These are phyloP conservation scores for Jackrogersella multiformis DNA, from an alignment of 495 filamentous ascomycete species.

Conservation along the genomic window DNA sequence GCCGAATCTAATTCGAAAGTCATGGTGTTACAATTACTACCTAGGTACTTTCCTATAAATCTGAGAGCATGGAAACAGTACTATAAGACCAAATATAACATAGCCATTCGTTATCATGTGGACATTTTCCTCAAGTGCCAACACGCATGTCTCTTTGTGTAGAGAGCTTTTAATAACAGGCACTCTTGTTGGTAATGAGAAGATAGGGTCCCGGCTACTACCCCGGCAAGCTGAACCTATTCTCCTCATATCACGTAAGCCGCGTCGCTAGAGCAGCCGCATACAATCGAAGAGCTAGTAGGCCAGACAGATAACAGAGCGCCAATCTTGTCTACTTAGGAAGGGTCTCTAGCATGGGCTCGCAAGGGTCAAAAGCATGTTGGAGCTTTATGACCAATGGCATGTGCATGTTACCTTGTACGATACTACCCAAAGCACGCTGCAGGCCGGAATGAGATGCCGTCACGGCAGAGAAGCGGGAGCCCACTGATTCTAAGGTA, in stretches of 20 bases:
- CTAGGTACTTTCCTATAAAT: too few relatives aligned
- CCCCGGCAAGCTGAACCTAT: neutral
- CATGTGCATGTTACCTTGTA: neutral
- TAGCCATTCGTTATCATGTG: too few relatives aligned
- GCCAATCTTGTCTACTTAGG: constrained; percentile 10
- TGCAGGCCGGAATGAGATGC: constrained; percentile 12
- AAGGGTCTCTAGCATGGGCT: constrained; percentile 1
- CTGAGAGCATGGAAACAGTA: too few relatives aligned
- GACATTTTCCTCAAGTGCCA: too few relatives aligned
- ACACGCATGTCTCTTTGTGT: too few relatives aligned
- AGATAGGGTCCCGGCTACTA: neutral
- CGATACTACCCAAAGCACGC: constrained; percentile 19
- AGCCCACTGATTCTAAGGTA: constrained; percentile 3
- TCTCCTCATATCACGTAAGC: neutral
- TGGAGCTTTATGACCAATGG: constrained; percentile 10
- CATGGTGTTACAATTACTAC: too few relatives aligned
- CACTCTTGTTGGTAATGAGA: too few relatives aligned
- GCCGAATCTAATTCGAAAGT: too few relatives aligned
- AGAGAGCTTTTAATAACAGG: too few relatives aligned
- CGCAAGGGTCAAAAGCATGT: constrained; percentile 1
- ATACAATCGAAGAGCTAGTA: neutral
- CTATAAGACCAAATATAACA: too few relatives aligned
- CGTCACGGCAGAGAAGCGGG: constrained; percentile 10
- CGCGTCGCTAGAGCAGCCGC: neutral
- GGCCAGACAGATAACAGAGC: neutral